These are phyloP conservation scores for Axilococcus clingmanii DNA, from an alignment of 139 green algal genomes.

Conservation along the genomic window DNA sequence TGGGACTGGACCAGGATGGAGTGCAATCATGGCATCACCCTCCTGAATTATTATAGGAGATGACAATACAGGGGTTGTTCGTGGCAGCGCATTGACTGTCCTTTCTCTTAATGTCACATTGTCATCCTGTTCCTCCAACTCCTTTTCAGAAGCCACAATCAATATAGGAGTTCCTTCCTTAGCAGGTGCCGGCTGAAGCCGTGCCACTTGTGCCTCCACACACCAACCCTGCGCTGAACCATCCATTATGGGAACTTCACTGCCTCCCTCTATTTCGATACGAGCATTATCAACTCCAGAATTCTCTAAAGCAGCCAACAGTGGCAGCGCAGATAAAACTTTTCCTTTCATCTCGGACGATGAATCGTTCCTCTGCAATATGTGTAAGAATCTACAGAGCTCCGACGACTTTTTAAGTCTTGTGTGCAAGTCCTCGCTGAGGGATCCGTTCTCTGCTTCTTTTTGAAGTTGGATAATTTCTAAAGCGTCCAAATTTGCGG, in stretches of 20 bases:
- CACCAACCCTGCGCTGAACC: constrained; percentile 64
- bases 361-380: too few species aligned
- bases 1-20: constrained; percentile 44
- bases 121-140: not conserved
- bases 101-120: too few species aligned
- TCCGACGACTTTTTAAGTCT: too few species aligned
- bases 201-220: constrained; percentile 29
- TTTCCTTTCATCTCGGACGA: too few species aligned
- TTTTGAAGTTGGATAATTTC: too few species aligned
- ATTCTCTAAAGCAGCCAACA: constrained; percentile 77
- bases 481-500: too few species aligned
- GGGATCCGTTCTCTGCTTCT: too few species aligned
- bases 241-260: constrained; percentile 76
- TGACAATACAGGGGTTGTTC: not conserved
- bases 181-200: constrained; percentile 22
- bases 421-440: too few species aligned
- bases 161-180: not conserved
- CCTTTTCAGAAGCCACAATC: not conserved
- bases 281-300: constrained; percentile 79
- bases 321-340: constrained; percentile 38
- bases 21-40: constrained; percentile 61
- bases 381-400: not conserved
- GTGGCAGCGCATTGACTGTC: too few species aligned
- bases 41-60: constrained; percentile 46
- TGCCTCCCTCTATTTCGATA: constrained; percentile 57